Evolutionary conservation across 2,329 filamentous ascomycete species (phyloP), one percentile per base, ranked within the genome.

Genomic region (Aspergillus sojae): DNA sequence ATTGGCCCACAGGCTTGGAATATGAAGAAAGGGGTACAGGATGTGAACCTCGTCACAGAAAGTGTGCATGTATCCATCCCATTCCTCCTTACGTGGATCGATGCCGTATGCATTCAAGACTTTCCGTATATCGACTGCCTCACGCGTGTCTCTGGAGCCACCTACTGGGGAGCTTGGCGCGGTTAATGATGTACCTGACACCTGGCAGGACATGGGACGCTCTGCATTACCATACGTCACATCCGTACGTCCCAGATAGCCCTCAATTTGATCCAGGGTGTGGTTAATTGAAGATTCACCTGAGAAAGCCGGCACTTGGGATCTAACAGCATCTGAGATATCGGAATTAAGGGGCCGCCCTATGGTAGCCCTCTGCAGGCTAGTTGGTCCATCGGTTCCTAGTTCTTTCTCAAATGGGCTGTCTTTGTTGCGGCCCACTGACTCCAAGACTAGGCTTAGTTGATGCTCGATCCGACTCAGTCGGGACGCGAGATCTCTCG

Each of bases 31-130:
- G 1, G 71, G 71, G 36, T 71, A 70, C 5, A 72, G 39, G 16
- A 68, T 61, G 26, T 72, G 69, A 1, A 71, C 64, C 50, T 72
- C 68, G 1, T 69, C 65, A 43, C 65, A 71, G 53, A 70, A 72
- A 0, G 53, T 67, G 39, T 60, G 52, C 55, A 71, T 52, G 11
- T 66, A 58, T 2, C 21, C 54, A 39, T 68, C 61, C 68, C 69
- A 71, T 43, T 66, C 64, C 0, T 32, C 16, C 32, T 53, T 48
- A 16, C 64, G 39, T 1, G 66, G 64, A 4, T 57, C 36, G 7
- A 71, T 61, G 19, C 59, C 64, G 36, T 66, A 62, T 0, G n/a
- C 30, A 23, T 46, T 46, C 3, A 69, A 32, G 11, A 67, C 16
- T 2, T 58, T 57, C 5, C 28, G 26, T 16, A 60, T 36, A 32